Evolutionary conservation across 306 rosid species (phyloP).

Genomic region (Corylus avellana): DNA sequence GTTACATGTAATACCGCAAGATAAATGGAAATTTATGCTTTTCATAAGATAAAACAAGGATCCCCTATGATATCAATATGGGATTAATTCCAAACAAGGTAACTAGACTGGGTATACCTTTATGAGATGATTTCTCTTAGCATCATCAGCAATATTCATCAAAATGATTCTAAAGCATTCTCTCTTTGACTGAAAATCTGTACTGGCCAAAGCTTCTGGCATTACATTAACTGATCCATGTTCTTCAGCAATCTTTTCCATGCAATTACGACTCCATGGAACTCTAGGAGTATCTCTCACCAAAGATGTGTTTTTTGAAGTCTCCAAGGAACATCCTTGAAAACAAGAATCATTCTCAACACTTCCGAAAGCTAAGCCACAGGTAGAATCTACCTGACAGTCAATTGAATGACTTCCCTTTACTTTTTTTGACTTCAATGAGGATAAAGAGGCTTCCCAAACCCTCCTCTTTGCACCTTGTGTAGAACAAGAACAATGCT

Average conservation of each 20-base stretch:
- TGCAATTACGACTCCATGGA: slow-evolving; percentile 25
- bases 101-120: slow-evolving; percentile 51
- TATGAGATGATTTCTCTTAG: slow-evolving; percentile 60
- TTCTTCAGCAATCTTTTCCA: slow-evolving; percentile 34
- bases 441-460: slow-evolving; percentile 85
- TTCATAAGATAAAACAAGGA: neutral
- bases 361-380: slow-evolving; percentile 40
- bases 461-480: slow-evolving; percentile 60
- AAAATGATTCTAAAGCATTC: slow-evolving; percentile 66
- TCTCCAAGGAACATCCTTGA: slow-evolving; percentile 36
- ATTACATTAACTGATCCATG: slow-evolving; percentile 25
- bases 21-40: neutral
- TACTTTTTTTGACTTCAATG: slow-evolving; percentile 86
- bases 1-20: neutral
- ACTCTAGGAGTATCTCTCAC: slow-evolving; percentile 33
- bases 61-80: neutral
- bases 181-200: slow-evolving; percentile 41
- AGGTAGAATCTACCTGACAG: slow-evolving; percentile 42
- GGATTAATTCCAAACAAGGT: neutral
- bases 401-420: slow-evolving; percentile 69
- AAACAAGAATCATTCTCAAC: slow-evolving; percentile 40
- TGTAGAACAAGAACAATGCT: slow-evolving; percentile 47
- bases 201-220: slow-evolving; percentile 37
- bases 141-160: slow-evolving; percentile 83
- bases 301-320: slow-evolving; percentile 28